These are phyloP conservation scores for Termitomyces sp. DNA, from an alignment of 768 basidiomycete genomes.

Conservation along the genomic window DNA sequence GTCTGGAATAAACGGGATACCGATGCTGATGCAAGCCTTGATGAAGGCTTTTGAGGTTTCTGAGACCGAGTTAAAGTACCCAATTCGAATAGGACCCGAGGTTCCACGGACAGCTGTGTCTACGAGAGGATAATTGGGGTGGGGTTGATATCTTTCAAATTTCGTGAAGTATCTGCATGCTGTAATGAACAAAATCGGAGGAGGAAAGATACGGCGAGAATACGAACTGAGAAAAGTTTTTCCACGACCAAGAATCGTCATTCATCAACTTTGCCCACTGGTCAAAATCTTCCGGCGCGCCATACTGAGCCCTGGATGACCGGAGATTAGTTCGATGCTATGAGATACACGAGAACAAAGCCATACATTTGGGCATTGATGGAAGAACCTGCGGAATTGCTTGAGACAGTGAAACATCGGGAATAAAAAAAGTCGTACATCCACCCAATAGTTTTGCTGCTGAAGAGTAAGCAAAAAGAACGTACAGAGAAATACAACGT, in stretches of 20 bases:
- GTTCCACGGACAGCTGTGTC: slow-evolving; percentile 42
- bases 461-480: not conserved
- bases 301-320: slow-evolving; percentile 50
- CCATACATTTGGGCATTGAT: slow-evolving; percentile 57
- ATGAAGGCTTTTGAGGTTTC: slow-evolving; percentile 47
- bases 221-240: slow-evolving; percentile 42
- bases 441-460: slow-evolving; percentile 63
- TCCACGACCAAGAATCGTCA: slow-evolving; percentile 60
- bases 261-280: slow-evolving; percentile 53
- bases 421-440: slow-evolving; percentile 37
- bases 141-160: slow-evolving; percentile 55
- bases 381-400: slow-evolving; percentile 41
- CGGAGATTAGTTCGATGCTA: not conserved
- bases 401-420: not conserved
- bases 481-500: not conserved
- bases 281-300: slow-evolving; percentile 67
- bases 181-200: not conserved
- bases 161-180: slow-evolving; percentile 56
- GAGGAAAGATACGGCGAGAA: not conserved
- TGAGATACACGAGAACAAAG: not conserved
- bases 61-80: slow-evolving; percentile 48
- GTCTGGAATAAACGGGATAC: slow-evolving; percentile 57
- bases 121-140: slow-evolving; percentile 45
- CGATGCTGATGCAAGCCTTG: slow-evolving; percentile 43
- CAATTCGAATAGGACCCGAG: slow-evolving; percentile 53